Evolutionary conservation across 345 rosid genomes (phyloP).

Genomic region (Combretum micranthum): DNA sequence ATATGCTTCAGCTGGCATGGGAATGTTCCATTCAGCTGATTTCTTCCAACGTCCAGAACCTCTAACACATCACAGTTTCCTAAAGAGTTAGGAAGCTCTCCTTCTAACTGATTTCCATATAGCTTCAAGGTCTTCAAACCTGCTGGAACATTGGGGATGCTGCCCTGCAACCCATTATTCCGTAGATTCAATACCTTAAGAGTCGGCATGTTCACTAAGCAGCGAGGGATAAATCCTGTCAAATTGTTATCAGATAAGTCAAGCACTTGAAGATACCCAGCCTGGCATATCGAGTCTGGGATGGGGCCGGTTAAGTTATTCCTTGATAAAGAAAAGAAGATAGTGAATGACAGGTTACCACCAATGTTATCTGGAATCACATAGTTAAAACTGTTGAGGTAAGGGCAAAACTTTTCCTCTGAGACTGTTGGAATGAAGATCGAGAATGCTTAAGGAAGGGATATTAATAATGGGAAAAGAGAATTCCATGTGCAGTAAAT

Average conservation of each 20-base stretch:
- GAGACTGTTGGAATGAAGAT: slow-evolving; percentile 9
- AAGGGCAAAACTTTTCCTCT: slow-evolving; percentile 5
- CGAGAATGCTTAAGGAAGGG: slow-evolving; percentile 1
- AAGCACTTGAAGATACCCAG: slow-evolving; percentile 11
- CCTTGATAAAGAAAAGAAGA: slow-evolving; percentile 11
- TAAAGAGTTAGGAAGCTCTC: slow-evolving; percentile 25
- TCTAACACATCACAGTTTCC: slow-evolving; percentile 20
- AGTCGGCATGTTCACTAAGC: not conserved
- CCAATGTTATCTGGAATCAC: slow-evolving; percentile 6
- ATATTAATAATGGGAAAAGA: not conserved
- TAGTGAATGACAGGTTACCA: not conserved
- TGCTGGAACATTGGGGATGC: slow-evolving; percentile 11
- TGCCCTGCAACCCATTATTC: not conserved
- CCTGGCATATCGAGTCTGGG: slow-evolving; percentile 20
- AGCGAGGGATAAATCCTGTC: slow-evolving; percentile 6
- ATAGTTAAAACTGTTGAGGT: slow-evolving; percentile 7
- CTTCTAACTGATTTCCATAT: slow-evolving; percentile 21
- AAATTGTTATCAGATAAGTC: slow-evolving; percentile 21
- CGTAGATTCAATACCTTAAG: slow-evolving; percentile 2
- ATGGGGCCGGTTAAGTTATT: slow-evolving; percentile 7
- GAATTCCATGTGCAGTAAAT: not conserved
- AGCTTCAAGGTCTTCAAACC: slow-evolving; percentile 25
- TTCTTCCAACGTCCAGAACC: slow-evolving; percentile 35
- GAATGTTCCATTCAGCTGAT: slow-evolving; percentile 17
- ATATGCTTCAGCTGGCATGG: slow-evolving; percentile 25